These are phyloP conservation scores for Tricholoma hemisulphureum DNA, from an alignment of 768 basidiomycete genomes.

Conservation along the genomic window DNA sequence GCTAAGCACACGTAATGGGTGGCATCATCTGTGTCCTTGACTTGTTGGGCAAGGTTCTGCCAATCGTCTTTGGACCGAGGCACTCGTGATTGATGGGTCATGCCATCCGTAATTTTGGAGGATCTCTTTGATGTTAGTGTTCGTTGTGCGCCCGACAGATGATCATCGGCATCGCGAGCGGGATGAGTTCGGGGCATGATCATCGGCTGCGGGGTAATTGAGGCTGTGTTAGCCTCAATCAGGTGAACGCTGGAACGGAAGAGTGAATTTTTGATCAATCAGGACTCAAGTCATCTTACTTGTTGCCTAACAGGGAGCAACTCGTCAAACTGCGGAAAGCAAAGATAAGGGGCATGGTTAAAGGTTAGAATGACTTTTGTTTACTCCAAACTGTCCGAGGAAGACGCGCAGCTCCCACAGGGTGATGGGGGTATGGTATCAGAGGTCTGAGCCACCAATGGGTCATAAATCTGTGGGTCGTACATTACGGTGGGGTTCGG, in stretches of 20 bases:
- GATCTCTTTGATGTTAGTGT: background rate
- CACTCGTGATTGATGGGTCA: background rate
- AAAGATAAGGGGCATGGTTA: background rate
- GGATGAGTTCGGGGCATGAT: background rate
- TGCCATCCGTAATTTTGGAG: background rate
- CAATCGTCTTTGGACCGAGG: slow-evolving; percentile 2
- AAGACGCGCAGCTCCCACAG: background rate
- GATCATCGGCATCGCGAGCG: too few species aligned
- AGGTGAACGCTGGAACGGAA: background rate
- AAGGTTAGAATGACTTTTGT: background rate
- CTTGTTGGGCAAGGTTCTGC: slow-evolving; percentile 7
- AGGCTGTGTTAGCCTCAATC: background rate
- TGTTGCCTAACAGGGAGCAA: too few species aligned
- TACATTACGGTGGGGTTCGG: background rate
- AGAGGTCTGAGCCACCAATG: background rate
- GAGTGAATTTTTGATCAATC: background rate
- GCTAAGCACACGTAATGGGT: slow-evolving; percentile 11
- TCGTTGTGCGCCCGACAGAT: background rate
- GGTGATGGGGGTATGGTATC: background rate
- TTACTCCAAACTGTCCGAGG: background rate
- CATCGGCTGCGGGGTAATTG: background rate
- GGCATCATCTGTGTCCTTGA: background rate
- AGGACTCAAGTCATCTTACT: background rate
- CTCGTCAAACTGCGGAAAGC: background rate
- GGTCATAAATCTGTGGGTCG: too few species aligned